phyloP scores from a whole-genome alignment of 495 filamentous ascomycete species.

The Lineolata rhizophorae region DNA sequence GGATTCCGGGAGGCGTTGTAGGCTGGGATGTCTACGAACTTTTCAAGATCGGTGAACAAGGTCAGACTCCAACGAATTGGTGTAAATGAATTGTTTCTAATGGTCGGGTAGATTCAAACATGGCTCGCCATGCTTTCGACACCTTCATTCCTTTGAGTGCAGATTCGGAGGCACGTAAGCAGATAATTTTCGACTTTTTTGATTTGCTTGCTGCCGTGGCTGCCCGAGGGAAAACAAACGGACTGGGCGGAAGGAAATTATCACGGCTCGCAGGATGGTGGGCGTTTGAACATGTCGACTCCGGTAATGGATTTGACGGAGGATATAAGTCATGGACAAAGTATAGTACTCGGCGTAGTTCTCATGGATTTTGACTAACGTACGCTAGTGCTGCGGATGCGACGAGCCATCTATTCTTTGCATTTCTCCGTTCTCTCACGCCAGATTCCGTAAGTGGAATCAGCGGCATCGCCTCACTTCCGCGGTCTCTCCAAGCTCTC shows the following conservation, averaged over 20 bases:
- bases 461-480: slow-evolving; percentile 60
- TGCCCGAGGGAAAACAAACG: slow-evolving; percentile 78
- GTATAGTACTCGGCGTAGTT: slow-evolving; percentile 16
- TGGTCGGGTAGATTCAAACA: slow-evolving; percentile 48
- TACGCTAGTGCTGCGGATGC: slow-evolving; percentile 66
- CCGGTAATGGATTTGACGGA: slow-evolving; percentile 80
- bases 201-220: slow-evolving; percentile 70
- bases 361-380: slow-evolving; percentile 4
- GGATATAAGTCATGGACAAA: slow-evolving; percentile 73
- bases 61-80: slow-evolving; percentile 23
- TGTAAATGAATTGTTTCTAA: slow-evolving; percentile 1
- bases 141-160: slow-evolving; percentile 92
- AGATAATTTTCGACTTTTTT: slow-evolving; percentile 93
- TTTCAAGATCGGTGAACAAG: slow-evolving; percentile 85
- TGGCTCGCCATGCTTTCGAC: slow-evolving; percentile 81
- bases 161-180: slow-evolving; percentile 64
- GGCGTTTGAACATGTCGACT: slow-evolving; percentile 83
- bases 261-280: slow-evolving; percentile 95
- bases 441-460: slow-evolving; percentile 49
- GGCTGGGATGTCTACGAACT: slow-evolving; percentile 94
- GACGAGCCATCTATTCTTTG: slow-evolving; percentile 91
- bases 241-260: slow-evolving; percentile 78
- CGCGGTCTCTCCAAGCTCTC: slow-evolving; percentile 73
- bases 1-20: slow-evolving; percentile 77
- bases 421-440: slow-evolving; percentile 75